Percentiles rank a stretch among this genome's conserved stretches.
Conservation (phyloP, 176 grass and related monocot species). For the Pharus latifolius region DNA sequence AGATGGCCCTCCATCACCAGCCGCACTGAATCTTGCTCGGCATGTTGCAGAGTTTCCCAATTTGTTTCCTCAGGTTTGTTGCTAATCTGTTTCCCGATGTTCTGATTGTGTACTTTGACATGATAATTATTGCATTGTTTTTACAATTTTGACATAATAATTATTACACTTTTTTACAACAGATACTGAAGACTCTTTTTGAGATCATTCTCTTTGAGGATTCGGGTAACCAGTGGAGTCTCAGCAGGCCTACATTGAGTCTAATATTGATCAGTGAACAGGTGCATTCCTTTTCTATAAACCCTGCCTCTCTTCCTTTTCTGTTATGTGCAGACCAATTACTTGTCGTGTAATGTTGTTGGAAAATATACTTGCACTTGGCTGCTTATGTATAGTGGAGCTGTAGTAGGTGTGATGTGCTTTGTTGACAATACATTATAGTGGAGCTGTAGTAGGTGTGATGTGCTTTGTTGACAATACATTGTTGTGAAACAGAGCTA, state of each 20-base stretch:
- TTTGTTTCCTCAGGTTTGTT: conserved; percentile 88
- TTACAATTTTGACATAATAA: conserved; percentile 9
- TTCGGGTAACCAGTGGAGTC: conserved; percentile 96
- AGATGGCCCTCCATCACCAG: conserved; percentile 70
- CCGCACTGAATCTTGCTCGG: conserved; percentile 77
- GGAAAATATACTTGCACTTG: too few relatives aligned
- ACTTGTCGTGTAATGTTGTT: too few relatives aligned
- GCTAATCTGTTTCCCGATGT: neutral
- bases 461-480: too few relatives aligned
- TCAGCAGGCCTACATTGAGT: conserved; percentile 97
- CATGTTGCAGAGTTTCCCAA: conserved; percentile 79
- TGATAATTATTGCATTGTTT: conserved; percentile 14
- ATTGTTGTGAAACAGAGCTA: too few relatives aligned
- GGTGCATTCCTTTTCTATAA: conserved; percentile 31
- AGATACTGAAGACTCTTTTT: conserved; percentile 97
- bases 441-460: too few relatives aligned
- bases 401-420: too few relatives aligned
- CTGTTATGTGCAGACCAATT: too few relatives aligned
- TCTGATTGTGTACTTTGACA: neutral
- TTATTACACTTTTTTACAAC: conserved; percentile 16
- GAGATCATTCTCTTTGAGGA: conserved; percentile 98
- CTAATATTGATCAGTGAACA: conserved; percentile 98
- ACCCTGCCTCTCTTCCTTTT: too few relatives aligned
- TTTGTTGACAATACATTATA: too few relatives aligned
- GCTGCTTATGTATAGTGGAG: too few relatives aligned